phyloP scores from a whole-genome alignment of 306 rosid species.

The Luffa aegyptiaca region DNA sequence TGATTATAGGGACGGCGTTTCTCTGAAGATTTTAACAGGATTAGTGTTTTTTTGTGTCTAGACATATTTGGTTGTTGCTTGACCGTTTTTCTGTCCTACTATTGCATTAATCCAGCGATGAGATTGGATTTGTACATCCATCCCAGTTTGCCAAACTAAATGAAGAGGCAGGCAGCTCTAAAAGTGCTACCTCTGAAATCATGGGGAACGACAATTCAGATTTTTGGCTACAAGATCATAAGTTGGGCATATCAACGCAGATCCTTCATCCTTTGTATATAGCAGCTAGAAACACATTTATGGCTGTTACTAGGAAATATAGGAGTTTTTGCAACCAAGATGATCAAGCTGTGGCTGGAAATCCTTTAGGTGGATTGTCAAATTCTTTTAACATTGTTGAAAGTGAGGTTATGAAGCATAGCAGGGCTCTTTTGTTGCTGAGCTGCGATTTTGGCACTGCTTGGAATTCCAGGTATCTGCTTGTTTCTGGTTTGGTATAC shows the following conservation, averaged over 20 bases:
- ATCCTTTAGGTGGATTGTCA: conserved; percentile 11
- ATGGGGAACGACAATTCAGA: conserved; percentile 12
- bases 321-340: conserved; percentile 19
- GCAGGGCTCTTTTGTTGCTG: conserved; percentile 58
- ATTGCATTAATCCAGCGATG: conserved; percentile 48
- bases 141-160: conserved; percentile 48
- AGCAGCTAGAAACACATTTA: conserved; percentile 44
- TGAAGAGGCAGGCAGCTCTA: conserved; percentile 29
- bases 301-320: conserved; percentile 38
- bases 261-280: conserved; percentile 46
- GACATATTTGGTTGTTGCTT: conserved; percentile 10
- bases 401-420: conserved; percentile 50
- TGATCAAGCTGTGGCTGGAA: conserved; percentile 13
- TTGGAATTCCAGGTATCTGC: conserved; percentile 74
- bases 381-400: conserved; percentile 28
- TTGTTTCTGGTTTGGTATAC: background rate
- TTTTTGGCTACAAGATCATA: conserved; percentile 70
- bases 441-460: conserved; percentile 84
- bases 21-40: background rate
- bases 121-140: conserved; percentile 77
- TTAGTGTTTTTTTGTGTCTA: background rate
- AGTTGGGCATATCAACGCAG: conserved; percentile 68
- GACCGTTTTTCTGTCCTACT: background rate
- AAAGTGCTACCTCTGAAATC: conserved; percentile 10
- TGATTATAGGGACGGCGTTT: background rate